These are phyloP conservation scores for Stromatinia cepivora DNA, from an alignment of 2,329 filamentous ascomycete genomes.

Conservation along the genomic window DNA sequence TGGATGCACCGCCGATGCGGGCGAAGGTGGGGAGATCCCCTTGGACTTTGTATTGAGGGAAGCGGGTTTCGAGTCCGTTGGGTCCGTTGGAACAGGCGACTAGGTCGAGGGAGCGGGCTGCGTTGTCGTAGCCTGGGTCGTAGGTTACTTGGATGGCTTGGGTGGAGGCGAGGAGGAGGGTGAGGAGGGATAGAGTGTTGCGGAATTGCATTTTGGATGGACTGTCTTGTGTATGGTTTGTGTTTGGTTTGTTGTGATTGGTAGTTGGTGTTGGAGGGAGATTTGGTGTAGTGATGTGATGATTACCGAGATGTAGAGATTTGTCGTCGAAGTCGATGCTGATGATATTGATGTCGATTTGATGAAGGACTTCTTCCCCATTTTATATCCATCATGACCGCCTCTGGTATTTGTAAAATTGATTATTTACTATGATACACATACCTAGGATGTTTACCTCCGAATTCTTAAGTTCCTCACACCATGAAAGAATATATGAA, in stretches of 20 bases:
- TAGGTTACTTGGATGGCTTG: conserved; percentile 59
- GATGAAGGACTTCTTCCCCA: neutral
- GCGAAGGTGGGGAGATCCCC: conserved; percentile 53
- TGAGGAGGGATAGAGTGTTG: conserved; percentile 44
- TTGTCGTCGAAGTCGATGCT: conserved; percentile 1
- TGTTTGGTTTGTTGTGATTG: neutral
- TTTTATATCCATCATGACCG: neutral
- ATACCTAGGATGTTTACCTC: neutral
- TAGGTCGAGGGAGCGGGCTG: conserved; percentile 51
- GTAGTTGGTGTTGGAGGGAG: neutral
- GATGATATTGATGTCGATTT: neutral
- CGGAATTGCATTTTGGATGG: conserved; percentile 47
- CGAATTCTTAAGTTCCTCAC: neutral
- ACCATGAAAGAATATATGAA: neutral
- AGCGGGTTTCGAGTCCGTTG: conserved; percentile 63
- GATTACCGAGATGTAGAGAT: neutral
- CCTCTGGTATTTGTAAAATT: neutral
- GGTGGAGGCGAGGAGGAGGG: conserved; percentile 42
- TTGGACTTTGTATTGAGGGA: conserved; percentile 49
- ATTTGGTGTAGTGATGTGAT: conserved; percentile 6
- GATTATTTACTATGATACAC: neutral
- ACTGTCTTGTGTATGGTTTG: neutral
- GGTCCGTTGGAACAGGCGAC: conserved; percentile 68
- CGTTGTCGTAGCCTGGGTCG: conserved; percentile 71
- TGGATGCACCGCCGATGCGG: conserved; percentile 56